phyloP scores from a whole-genome alignment of 2,329 filamentous ascomycete species.

The Epichloe baconii region DNA sequence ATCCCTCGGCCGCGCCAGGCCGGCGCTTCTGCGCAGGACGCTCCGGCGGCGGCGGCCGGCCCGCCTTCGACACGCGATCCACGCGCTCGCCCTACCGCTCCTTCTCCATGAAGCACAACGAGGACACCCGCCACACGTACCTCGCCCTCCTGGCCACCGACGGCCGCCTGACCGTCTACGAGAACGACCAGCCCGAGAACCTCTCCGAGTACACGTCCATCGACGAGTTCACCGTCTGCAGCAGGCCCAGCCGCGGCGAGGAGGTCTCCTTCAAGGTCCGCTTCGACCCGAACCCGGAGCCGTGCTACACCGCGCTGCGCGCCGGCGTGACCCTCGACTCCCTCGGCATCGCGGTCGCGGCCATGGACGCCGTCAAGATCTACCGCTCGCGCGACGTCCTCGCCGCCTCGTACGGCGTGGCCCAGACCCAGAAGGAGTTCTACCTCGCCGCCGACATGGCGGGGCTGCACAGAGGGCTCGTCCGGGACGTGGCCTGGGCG shows the following conservation, averaged over 20 bases:
- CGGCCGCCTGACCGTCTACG: slow-evolving; percentile 66
- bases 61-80: slow-evolving; percentile 43
- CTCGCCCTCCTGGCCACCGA: slow-evolving; percentile 76
- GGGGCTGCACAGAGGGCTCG: slow-evolving; percentile 55
- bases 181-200: slow-evolving; percentile 75
- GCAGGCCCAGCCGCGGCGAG: slow-evolving; percentile 62
- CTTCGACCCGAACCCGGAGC: slow-evolving; percentile 78
- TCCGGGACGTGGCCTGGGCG: slow-evolving; percentile 85
- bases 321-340: slow-evolving; percentile 73
- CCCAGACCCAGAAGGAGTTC: slow-evolving; percentile 57
- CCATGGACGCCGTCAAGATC: slow-evolving; percentile 70
- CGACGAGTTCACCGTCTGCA: slow-evolving; percentile 63
- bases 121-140: slow-evolving; percentile 69
- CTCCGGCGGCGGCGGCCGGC: slow-evolving; percentile 29
- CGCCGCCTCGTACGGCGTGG: slow-evolving; percentile 36
- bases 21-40: slow-evolving; percentile 63
- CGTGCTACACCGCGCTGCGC: slow-evolving; percentile 62
- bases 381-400: slow-evolving; percentile 60
- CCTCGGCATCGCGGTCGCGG: slow-evolving; percentile 70
- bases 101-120: slow-evolving; percentile 72
- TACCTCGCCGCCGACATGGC: slow-evolving; percentile 69
- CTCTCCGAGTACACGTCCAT: slow-evolving; percentile 62
- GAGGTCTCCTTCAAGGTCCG: slow-evolving; percentile 77
- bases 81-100: slow-evolving; percentile 56
- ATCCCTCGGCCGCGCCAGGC: slow-evolving; percentile 66